Evolutionary conservation across 2,329 filamentous ascomycete species (phyloP).

Genomic region (Ramularia endophylla): DNA sequence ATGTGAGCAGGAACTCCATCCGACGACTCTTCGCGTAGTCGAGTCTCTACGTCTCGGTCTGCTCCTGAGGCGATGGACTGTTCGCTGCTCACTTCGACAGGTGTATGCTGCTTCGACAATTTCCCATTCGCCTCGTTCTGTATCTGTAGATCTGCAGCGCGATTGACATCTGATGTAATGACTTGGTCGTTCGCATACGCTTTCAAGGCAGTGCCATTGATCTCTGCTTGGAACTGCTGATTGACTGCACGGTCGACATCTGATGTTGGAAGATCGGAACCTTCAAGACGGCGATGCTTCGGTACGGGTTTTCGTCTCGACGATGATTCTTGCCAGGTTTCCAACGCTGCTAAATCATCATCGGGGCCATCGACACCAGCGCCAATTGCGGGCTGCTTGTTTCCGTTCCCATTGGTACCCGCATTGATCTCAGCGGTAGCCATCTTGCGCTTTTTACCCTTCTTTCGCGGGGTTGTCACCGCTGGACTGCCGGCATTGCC

Average conservation of each 20-base stretch:
- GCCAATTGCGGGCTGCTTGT: no score
- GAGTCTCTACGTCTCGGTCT: no score
- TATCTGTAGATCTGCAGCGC: conserved; percentile 2
- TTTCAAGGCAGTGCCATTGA: not conserved
- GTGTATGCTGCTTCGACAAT: not conserved
- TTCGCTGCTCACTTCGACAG: no score
- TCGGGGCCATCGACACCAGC: not conserved
- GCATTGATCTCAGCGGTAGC: no score
- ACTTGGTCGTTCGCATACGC: not conserved
- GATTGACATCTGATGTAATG: conserved; percentile 5
- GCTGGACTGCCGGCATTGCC: not conserved
- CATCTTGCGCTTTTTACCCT: no score
- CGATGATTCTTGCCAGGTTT: conserved; percentile 2
- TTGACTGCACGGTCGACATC: conserved; percentile 7
- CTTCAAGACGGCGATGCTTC: not conserved
- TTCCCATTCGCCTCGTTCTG: not conserved
- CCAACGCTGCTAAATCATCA: not conserved
- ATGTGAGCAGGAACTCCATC: no score
- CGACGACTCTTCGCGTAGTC: no score
- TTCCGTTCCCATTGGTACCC: no score
- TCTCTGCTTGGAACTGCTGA: conserved; percentile 6
- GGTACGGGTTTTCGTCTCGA: not conserved
- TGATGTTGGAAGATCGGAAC: conserved; percentile 3
- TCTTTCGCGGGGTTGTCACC: no score
- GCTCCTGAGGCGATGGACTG: no score